Conservation (phyloP, 2,329 filamentous ascomycete species). For the Penicillium sp. region DNA sequence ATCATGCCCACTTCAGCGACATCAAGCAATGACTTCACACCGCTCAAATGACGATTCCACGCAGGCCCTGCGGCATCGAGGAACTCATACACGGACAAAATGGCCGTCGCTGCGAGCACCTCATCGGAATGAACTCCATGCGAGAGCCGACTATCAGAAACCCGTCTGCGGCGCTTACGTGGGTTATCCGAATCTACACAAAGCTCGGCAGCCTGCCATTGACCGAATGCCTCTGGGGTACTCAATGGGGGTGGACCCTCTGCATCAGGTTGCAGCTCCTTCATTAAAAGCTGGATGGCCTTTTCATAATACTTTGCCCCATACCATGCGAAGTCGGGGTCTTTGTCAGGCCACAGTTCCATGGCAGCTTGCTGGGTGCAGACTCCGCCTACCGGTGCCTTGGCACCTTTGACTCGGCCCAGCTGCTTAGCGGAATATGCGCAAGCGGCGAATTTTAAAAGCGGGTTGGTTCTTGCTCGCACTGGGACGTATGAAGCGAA, state of each 20-base stretch:
- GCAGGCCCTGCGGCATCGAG: slow-evolving; percentile 62
- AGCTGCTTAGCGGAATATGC: slow-evolving; percentile 63
- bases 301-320: slow-evolving; percentile 63
- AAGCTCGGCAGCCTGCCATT: slow-evolving; percentile 36
- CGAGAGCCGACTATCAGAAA: slow-evolving; percentile 45
- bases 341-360: slow-evolving; percentile 52
- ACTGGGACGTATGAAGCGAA: slow-evolving; percentile 61
- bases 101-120: slow-evolving; percentile 62
- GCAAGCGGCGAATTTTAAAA: slow-evolving; percentile 54
- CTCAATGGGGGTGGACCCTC: slow-evolving; percentile 34
- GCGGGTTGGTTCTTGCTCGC: slow-evolving; percentile 50
- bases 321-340: slow-evolving; percentile 58
- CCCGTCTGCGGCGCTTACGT: slow-evolving; percentile 40
- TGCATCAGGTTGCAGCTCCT: slow-evolving; percentile 40
- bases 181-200: slow-evolving; percentile 40
- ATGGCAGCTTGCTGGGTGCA: slow-evolving; percentile 48
- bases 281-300: slow-evolving; percentile 57
- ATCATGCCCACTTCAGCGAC: slow-evolving; percentile 43
- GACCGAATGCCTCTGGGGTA: slow-evolving; percentile 35
- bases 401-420: slow-evolving; percentile 52
- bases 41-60: slow-evolving; percentile 64
- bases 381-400: slow-evolving; percentile 50
- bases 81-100: slow-evolving; percentile 66
- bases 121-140: slow-evolving; percentile 52
- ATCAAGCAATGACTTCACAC: slow-evolving; percentile 61